A percentile compares a stretch with the other conserved stretches of the same genome.
These are phyloP conservation scores for Hebeloma cylindrosporum DNA, from an alignment of 768 basidiomycete genomes.

Conservation along the genomic window DNA sequence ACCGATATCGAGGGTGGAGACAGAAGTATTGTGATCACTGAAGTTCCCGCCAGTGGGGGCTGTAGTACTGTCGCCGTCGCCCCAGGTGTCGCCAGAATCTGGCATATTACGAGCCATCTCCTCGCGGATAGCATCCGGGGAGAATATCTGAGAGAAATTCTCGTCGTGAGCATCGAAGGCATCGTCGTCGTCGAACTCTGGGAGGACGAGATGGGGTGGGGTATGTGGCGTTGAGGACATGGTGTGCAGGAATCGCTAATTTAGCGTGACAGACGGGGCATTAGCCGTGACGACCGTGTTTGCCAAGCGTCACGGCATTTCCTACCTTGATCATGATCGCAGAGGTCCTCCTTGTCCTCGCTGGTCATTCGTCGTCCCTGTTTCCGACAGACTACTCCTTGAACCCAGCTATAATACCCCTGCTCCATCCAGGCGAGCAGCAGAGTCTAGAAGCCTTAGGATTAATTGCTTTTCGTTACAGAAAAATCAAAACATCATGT, in stretches of 20 bases:
- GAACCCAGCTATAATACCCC: conserved; percentile 61
- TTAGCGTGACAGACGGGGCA: conserved; percentile 4
- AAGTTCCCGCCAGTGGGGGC: conserved; percentile 34
- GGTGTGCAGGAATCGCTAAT: conserved; percentile 4
- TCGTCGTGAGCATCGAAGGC: conserved; percentile 64
- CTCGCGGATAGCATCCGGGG: conserved; percentile 56
- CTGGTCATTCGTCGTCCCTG: conserved; percentile 84
- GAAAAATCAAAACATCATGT: conserved; percentile 64
- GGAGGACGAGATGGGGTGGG: conserved; percentile 15
- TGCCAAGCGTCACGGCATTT: conserved; percentile 7
- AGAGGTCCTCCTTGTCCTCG: conserved; percentile 82
- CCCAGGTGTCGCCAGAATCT: conserved; percentile 33
- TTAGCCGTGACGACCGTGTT: conserved; percentile 15
- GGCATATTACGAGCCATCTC: conserved; percentile 56
- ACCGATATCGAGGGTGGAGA: conserved; percentile 61
- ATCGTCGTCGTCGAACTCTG: conserved; percentile 50
- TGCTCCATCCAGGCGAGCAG: conserved; percentile 88
- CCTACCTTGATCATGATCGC: conserved; percentile 64
- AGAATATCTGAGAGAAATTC: conserved; percentile 53
- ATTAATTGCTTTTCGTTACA: conserved; percentile 72
- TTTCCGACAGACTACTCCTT: conserved; percentile 62
- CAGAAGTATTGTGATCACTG: conserved; percentile 40
- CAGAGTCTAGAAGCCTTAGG: conserved; percentile 82
- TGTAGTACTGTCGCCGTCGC: conserved; percentile 29
- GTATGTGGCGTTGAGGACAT: conserved; percentile 9